A percentile compares a stretch with the other conserved stretches of the same genome.
Conservation (phyloP, 208 protist genomes). For the Wallacemonas collosoma region DNA sequence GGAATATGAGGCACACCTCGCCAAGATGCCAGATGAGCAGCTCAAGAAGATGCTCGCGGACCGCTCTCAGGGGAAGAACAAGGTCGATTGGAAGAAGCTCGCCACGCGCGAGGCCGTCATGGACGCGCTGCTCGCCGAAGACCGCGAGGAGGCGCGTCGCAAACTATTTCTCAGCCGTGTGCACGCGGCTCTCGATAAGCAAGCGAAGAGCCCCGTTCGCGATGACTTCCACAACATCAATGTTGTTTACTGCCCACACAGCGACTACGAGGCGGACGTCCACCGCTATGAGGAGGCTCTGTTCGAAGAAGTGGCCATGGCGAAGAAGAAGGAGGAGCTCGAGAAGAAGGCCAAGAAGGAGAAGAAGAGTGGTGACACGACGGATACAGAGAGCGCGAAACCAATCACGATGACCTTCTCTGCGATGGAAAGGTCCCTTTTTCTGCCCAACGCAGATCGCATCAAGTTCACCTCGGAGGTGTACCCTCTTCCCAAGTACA, state of each 20-base stretch:
- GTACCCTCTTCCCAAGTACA: constrained; percentile 23
- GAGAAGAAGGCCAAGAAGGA: constrained; percentile 17
- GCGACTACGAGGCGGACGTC: background rate
- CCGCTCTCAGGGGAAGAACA: constrained; percentile 6
- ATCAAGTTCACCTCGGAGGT: constrained; percentile 19
- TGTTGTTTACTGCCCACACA: constrained; percentile 7
- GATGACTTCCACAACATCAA: constrained; percentile 7
- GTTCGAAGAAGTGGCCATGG: background rate
- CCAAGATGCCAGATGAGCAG: constrained; percentile 11
- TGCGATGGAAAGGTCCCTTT: constrained; percentile 14
- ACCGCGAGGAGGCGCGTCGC: constrained; percentile 21
- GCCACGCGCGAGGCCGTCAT: constrained; percentile 10
- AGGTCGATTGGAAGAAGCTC: constrained; percentile 6
- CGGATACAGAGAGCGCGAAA: background rate
- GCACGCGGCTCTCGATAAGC: background rate
- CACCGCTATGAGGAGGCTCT: constrained; percentile 3
- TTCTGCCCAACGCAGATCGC: constrained; percentile 11
- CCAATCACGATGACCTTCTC: constrained; percentile 17
- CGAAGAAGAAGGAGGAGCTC: background rate
- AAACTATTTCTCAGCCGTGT: constrained; percentile 13
- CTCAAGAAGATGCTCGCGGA: constrained; percentile 15
- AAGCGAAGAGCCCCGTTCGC: background rate
- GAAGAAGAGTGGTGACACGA: background rate
- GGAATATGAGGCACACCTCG: background rate
- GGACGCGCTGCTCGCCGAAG: constrained; percentile 7